phyloP scores from a whole-genome alignment of 805 yeast genomes.

The Cyberlindnera samutprakarnensis region DNA sequence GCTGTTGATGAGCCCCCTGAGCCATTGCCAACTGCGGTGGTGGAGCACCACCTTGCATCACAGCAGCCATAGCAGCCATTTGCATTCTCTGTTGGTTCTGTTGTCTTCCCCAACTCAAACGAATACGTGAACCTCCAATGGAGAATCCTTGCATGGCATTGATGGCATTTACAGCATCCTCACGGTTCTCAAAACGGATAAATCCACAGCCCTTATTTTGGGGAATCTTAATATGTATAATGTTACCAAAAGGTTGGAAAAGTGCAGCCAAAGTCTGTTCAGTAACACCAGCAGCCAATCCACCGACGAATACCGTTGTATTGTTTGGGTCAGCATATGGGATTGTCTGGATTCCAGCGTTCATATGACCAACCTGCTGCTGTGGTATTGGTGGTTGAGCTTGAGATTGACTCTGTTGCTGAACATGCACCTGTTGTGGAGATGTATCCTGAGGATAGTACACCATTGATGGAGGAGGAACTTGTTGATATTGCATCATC shows the following conservation, averaged over 20 bases:
- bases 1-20: background rate
- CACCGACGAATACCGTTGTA: slow-evolving; percentile 76
- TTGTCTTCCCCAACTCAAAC: slow-evolving; percentile 69
- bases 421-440: slow-evolving; percentile 4
- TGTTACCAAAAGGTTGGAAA: slow-evolving; percentile 69
- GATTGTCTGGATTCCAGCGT: slow-evolving; percentile 11
- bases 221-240: slow-evolving; percentile 65
- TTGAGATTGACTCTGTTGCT: slow-evolving; percentile 5
- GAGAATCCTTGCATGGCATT: slow-evolving; percentile 73
- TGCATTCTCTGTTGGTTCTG: slow-evolving; percentile 20
- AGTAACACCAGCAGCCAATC: slow-evolving; percentile 54
- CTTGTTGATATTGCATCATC: slow-evolving; percentile 19
- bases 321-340: slow-evolving; percentile 48
- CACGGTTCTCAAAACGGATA: slow-evolving; percentile 56
- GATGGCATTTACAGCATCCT: slow-evolving; percentile 73
- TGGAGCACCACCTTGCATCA: slow-evolving; percentile 4
- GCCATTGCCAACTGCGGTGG: background rate
- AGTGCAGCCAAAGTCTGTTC: slow-evolving; percentile 54
- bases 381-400: slow-evolving; percentile 2
- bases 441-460: slow-evolving; percentile 10
- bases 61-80: slow-evolving; percentile 14
- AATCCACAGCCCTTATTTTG: slow-evolving; percentile 78
- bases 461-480: slow-evolving; percentile 12
- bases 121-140: slow-evolving; percentile 65
- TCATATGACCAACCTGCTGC: slow-evolving; percentile 2